Conservation (phyloP, 2,329 filamentous ascomycete genomes). For the Seiridium unicorne region DNA sequence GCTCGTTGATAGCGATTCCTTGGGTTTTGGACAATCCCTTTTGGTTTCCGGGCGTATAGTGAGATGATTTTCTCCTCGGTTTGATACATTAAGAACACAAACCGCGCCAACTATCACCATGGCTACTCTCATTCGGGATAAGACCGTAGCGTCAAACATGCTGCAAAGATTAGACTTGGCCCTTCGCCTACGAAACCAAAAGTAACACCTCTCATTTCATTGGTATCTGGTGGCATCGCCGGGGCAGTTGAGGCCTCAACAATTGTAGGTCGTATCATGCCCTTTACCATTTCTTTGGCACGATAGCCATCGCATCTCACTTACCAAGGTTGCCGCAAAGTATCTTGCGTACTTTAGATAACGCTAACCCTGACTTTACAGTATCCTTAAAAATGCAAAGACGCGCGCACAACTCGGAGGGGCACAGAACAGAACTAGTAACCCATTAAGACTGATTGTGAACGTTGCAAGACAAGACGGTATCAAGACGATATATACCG, state of each 20-base stretch:
- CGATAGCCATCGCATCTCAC: background rate
- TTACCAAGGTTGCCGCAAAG: no score
- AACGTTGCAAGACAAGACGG: background rate
- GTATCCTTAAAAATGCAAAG: background rate
- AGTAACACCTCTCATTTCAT: background rate
- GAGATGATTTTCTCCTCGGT: no score
- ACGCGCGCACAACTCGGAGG: background rate
- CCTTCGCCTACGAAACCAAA: background rate
- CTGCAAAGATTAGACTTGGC: background rate
- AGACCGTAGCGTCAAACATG: background rate
- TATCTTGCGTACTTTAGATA: no score
- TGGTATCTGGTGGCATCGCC: background rate
- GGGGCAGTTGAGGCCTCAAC: background rate
- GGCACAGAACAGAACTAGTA: conserved; percentile 43
- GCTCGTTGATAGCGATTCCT: no score
- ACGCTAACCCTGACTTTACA: background rate
- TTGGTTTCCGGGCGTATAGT: no score
- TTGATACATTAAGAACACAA: no score
- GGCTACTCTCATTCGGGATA: background rate
- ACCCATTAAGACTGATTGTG: conserved; percentile 47
- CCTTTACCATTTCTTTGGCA: background rate
- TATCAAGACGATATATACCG: background rate
- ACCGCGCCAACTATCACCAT: no score
- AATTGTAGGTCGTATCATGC: background rate
- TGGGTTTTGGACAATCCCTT: no score